Conservation (phyloP, 306 rosid species). For the Urtica urens region DNA sequence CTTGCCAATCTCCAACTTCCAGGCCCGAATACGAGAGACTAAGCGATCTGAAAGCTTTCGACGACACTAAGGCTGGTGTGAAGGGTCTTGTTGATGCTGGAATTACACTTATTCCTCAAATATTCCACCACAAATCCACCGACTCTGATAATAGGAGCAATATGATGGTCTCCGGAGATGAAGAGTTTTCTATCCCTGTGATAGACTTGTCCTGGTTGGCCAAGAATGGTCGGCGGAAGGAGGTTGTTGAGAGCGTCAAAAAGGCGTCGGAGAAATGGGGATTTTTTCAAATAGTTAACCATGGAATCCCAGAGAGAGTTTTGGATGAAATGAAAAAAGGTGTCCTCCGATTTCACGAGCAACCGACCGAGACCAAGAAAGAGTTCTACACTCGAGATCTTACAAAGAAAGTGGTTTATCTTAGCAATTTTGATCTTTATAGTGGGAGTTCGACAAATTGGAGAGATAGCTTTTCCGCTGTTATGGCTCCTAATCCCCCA, state of each 20-base stretch:
- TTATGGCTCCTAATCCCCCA: not conserved
- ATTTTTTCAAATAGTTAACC: constrained; percentile 32
- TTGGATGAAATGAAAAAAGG: constrained; percentile 29
- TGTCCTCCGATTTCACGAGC: constrained; percentile 33
- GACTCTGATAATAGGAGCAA: no score
- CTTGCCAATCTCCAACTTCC: not conserved
- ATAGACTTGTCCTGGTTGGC: constrained; percentile 30
- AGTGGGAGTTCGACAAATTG: constrained; percentile 17
- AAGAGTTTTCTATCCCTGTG: constrained; percentile 17
- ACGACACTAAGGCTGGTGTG: constrained; percentile 44
- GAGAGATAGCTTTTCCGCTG: constrained; percentile 9
- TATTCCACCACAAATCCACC: constrained; percentile 29
- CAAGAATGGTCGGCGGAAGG: constrained; percentile 10
- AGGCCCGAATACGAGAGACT: constrained; percentile 26
- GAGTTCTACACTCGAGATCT: constrained; percentile 13
- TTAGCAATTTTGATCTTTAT: constrained; percentile 24
- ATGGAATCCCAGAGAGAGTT: constrained; percentile 23
- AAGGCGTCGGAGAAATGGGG: constrained; percentile 33
- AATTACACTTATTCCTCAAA: constrained; percentile 29
- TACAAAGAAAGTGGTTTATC: not conserved
- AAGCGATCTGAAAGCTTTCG: constrained; percentile 26
- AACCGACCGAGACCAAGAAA: constrained; percentile 24
- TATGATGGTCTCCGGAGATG: not conserved
- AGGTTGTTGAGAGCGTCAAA: constrained; percentile 12
- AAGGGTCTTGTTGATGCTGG: constrained; percentile 65